phyloP scores from a whole-genome alignment of 2,329 filamentous ascomycete genomes.

The Dryadomyces quercus-mongolicae region DNA sequence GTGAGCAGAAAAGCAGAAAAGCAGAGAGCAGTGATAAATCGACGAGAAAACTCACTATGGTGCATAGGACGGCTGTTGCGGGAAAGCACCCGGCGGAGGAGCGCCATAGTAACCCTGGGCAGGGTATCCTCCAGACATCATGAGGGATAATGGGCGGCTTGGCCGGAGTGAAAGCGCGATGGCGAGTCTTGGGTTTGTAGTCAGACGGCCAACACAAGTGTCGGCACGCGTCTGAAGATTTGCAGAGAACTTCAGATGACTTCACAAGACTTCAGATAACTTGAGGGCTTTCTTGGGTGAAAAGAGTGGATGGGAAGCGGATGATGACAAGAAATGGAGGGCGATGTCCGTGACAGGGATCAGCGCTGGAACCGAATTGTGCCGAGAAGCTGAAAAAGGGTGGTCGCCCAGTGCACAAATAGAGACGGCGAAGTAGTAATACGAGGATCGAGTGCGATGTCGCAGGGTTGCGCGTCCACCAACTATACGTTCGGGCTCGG shows the following conservation, averaged over 20 bases:
- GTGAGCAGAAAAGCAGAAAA: neutral
- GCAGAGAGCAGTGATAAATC: too few relatives aligned
- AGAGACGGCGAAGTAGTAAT: too few relatives aligned
- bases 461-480: too few relatives aligned
- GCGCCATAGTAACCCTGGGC: constrained; percentile 10
- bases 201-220: neutral
- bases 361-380: neutral
- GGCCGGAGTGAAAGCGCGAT: neutral
- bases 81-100: constrained; percentile 8
- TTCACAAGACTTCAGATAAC: too few relatives aligned
- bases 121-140: constrained; percentile 10
- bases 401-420: neutral
- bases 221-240: neutral
- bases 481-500: too few relatives aligned
- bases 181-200: neutral
- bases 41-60: constrained; percentile 4
- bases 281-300: neutral
- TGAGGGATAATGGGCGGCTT: neutral
- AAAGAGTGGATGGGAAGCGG: neutral
- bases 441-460: neutral
- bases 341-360: neutral
- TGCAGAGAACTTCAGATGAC: too few relatives aligned
- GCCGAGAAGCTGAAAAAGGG: neutral
- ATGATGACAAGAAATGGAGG: neutral
- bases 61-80: constrained; percentile 4